Conservation (phyloP, 768 basidiomycete genomes). For the Fistulinella prunicolor region DNA sequence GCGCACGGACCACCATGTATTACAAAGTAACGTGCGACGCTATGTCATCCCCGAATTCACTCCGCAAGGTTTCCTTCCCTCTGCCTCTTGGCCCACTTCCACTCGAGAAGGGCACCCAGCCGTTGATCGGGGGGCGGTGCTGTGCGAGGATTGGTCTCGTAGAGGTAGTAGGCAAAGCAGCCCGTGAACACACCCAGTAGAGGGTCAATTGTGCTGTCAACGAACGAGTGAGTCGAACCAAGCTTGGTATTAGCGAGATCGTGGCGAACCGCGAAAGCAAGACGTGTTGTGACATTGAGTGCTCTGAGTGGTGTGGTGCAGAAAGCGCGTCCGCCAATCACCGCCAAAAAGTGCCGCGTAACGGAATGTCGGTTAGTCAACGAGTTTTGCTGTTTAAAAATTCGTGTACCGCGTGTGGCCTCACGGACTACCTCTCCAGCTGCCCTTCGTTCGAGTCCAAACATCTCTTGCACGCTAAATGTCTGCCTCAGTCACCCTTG, state of each 20-base stretch:
- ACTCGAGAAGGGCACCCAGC: constrained; percentile 51
- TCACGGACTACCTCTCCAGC: not conserved
- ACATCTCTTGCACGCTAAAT: constrained; percentile 30
- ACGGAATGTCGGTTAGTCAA: constrained; percentile 27
- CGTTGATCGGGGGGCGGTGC: constrained; percentile 55
- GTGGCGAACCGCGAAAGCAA: constrained; percentile 35
- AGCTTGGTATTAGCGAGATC: not conserved
- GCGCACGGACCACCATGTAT: constrained; percentile 28
- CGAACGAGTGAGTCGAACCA: constrained; percentile 3
- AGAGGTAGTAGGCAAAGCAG: constrained; percentile 71
- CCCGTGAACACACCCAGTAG: constrained; percentile 78
- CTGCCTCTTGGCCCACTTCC: constrained; percentile 60
- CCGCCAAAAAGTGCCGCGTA: constrained; percentile 25
- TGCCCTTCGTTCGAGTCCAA: constrained; percentile 4
- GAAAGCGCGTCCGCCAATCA: no score
- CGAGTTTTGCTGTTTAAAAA: constrained; percentile 22
- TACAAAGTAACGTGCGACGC: no score
- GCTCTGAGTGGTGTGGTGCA: no score
- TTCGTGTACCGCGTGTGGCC: constrained; percentile 13
- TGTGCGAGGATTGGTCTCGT: constrained; percentile 78
- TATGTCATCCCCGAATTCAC: no score
- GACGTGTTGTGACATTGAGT: constrained; percentile 45
- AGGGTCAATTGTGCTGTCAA: constrained; percentile 60
- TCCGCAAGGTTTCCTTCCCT: constrained; percentile 3
- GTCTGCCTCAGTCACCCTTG: constrained; percentile 54